Conservation (phyloP, 1,139 yeast species). For the Suhomyces anneliseae region DNA sequence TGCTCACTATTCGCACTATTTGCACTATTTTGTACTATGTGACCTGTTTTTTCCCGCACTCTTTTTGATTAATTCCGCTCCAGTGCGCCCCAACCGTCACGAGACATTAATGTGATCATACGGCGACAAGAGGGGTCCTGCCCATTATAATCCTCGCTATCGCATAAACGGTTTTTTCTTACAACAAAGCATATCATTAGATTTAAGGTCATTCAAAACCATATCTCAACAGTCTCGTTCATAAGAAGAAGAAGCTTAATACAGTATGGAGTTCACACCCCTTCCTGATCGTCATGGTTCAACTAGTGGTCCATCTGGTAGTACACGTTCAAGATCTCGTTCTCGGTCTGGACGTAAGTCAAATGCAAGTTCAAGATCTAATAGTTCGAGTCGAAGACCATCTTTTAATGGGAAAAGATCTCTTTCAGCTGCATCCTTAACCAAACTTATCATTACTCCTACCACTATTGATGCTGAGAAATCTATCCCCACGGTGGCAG, state of each 20-base stretch:
- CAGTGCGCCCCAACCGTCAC: constrained; percentile 2
- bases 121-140: not conserved
- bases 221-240: too few relatives aligned
- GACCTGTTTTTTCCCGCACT: not conserved
- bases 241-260: too few relatives aligned
- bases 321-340: constrained; percentile 28
- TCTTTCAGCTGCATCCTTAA: constrained; percentile 23
- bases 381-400: constrained; percentile 40
- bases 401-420: constrained; percentile 31
- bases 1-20: too few relatives aligned
- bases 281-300: constrained; percentile 6
- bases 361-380: constrained; percentile 36
- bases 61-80: not conserved
- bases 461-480: constrained; percentile 31
- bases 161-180: too few relatives aligned
- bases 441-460: constrained; percentile 19
- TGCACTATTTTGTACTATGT: too few relatives aligned
- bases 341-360: constrained; percentile 40
- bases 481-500: constrained; percentile 40
- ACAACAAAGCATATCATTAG: too few relatives aligned
- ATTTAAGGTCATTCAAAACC: too few relatives aligned
- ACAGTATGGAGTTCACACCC: constrained; percentile 8
- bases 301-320: not conserved
- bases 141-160: too few relatives aligned
- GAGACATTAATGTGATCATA: constrained; percentile 1